Evolutionary conservation across 306 rosid species (phyloP).

Genomic region (Bauhinia variegata): DNA sequence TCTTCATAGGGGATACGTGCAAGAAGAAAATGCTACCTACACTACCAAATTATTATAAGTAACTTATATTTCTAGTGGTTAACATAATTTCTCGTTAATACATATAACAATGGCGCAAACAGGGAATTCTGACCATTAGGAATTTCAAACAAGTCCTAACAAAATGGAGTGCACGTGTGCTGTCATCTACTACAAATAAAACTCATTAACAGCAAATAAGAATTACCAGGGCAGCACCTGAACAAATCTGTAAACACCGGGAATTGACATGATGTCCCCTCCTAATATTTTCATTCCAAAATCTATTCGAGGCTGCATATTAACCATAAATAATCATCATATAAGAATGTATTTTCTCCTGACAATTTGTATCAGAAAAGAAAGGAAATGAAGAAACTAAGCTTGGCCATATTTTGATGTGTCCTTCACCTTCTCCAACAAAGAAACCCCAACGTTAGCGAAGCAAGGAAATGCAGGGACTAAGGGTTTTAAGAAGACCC

Average conservation of each 20-base stretch:
- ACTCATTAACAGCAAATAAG: constrained; percentile 11
- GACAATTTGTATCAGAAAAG: constrained; percentile 17
- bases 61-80: constrained; percentile 3
- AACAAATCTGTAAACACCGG: constrained; percentile 77
- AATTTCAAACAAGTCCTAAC: background rate
- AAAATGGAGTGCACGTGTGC: background rate
- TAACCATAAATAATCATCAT: constrained; percentile 18
- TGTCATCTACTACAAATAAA: constrained; percentile 21
- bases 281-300: constrained; percentile 83
- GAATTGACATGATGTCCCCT: constrained; percentile 91
- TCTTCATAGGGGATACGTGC: background rate
- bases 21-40: background rate
- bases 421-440: constrained; percentile 81
- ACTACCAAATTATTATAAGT: constrained; percentile 20
- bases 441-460: constrained; percentile 65
- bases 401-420: background rate
- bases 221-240: constrained; percentile 72
- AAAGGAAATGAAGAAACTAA: constrained; percentile 6
- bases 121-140: background rate
- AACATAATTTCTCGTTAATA: background rate
- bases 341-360: constrained; percentile 18
- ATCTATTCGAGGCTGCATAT: constrained; percentile 83
- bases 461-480: constrained; percentile 96
- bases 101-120: constrained; percentile 21
- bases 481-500: constrained; percentile 78